Evolutionary conservation across 768 basidiomycete genomes (phyloP).

Genomic region (Leucogyrophana mollusca): DNA sequence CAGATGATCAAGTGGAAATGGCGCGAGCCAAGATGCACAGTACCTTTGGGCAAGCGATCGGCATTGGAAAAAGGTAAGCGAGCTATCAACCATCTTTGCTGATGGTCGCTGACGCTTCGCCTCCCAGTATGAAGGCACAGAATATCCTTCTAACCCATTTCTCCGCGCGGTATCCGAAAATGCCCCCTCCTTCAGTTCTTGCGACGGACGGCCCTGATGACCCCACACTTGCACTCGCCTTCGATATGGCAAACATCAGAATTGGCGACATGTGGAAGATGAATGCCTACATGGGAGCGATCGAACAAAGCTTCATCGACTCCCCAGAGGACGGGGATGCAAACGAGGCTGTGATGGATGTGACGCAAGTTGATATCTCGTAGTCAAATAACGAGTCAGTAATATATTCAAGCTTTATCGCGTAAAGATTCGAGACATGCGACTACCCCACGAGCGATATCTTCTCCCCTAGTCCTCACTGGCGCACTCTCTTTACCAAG

Average conservation of each 20-base stretch:
- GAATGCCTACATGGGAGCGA: conserved; percentile 67
- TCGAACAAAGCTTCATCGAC: conserved; percentile 63
- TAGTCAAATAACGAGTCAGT: conserved; percentile 20
- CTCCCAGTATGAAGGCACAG: conserved; percentile 74
- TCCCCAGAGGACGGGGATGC: conserved; percentile 47
- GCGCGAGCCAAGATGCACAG: conserved; percentile 81
- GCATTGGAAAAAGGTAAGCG: conserved; percentile 65
- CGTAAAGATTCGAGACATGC: conserved; percentile 47
- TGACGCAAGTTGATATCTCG: conserved; percentile 18
- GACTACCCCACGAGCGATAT: conserved; percentile 50
- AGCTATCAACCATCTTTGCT: conserved; percentile 4
- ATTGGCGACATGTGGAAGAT: conserved; percentile 88
- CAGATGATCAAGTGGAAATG: conserved; percentile 74
- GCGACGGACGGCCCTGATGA: conserved; percentile 21
- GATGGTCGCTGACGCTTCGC: neutral
- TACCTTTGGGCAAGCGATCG: conserved; percentile 86
- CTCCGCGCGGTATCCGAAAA: conserved; percentile 89
- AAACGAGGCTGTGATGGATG: conserved; percentile 14
- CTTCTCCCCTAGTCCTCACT: conserved; percentile 36
- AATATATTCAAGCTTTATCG: conserved; percentile 9
- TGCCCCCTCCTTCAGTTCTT: conserved; percentile 55
- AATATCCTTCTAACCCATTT: conserved; percentile 94
- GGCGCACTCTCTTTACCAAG: conserved; percentile 9
- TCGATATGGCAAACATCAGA: conserved; percentile 73
- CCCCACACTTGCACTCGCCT: conserved; percentile 69